These are phyloP conservation scores for Pisolithus marmoratus DNA, from an alignment of 768 basidiomycete species.

Conservation along the genomic window DNA sequence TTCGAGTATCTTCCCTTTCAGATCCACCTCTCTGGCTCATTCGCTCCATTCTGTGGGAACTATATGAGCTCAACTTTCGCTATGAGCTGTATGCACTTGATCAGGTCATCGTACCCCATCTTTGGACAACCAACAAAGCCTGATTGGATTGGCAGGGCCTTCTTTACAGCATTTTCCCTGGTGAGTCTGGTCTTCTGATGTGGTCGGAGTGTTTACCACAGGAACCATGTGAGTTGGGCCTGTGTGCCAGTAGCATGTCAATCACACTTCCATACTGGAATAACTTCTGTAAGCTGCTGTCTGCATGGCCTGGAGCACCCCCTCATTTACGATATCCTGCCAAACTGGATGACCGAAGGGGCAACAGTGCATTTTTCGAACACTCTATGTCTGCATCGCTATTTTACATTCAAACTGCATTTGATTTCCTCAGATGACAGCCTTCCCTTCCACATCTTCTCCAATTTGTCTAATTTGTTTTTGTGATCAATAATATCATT, in stretches of 20 bases:
- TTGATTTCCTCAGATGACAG: neutral
- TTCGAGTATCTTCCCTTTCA: neutral
- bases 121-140: slow-evolving; percentile 4
- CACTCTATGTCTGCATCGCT: neutral
- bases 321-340: neutral
- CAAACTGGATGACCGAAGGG: neutral
- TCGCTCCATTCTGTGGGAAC: neutral
- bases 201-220: neutral
- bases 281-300: neutral
- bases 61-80: neutral
- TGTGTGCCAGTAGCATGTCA: neutral
- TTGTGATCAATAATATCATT: no score
- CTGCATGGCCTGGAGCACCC: neutral
- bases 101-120: neutral
- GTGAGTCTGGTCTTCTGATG: slow-evolving; percentile 1
- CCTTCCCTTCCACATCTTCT: neutral
- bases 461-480: neutral
- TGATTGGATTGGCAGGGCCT: neutral
- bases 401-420: neutral
- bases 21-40: neutral
- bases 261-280: neutral
- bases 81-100: slow-evolving; percentile 11
- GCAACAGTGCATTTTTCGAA: neutral
- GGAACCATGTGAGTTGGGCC: neutral
- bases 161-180: slow-evolving; percentile 3